Evolutionary conservation across 148 eudicot species (phyloP).

Genomic region (Cornus florida): DNA sequence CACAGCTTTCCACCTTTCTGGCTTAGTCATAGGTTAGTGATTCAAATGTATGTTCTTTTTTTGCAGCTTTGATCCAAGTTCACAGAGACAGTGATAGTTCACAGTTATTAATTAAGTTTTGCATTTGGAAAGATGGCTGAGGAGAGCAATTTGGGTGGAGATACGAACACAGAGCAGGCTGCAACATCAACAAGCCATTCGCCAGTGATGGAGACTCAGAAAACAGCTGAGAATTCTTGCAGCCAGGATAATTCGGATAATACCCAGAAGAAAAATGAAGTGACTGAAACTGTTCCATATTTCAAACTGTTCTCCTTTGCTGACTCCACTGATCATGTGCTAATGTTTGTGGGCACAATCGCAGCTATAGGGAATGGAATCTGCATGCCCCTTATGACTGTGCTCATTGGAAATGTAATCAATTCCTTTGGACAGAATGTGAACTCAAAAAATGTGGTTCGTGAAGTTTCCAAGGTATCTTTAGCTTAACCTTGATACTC

Average conservation of each 20-base stretch:
- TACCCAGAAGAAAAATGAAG: conserved; percentile 13
- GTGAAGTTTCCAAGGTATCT: conserved; percentile 38
- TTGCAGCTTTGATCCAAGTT: background rate
- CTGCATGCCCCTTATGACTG: conserved; percentile 28
- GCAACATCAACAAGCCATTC: background rate
- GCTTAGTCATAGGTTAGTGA: no score
- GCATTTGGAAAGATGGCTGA: background rate
- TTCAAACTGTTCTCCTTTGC: conserved; percentile 33
- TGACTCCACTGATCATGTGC: conserved; percentile 21
- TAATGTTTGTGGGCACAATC: conserved; percentile 32
- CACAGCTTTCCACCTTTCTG: background rate
- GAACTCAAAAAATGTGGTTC: conserved; percentile 15
- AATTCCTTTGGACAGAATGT: conserved; percentile 27
- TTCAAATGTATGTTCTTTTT: background rate
- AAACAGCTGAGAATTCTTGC: background rate
- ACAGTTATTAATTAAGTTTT: no score
- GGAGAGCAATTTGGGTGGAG: background rate
- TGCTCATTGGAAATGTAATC: conserved; percentile 34
- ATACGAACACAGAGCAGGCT: background rate
- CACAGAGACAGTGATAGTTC: background rate
- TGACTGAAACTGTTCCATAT: conserved; percentile 22
- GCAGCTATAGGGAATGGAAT: conserved; percentile 33
- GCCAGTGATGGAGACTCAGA: conserved; percentile 8
- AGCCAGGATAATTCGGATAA: background rate
- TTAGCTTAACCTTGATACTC: background rate